Evolutionary conservation across 371 early-diverging fungal genomes (phyloP), one percentile per base, ranked within the genome.

Genomic region (Zychaea mexicana): DNA sequence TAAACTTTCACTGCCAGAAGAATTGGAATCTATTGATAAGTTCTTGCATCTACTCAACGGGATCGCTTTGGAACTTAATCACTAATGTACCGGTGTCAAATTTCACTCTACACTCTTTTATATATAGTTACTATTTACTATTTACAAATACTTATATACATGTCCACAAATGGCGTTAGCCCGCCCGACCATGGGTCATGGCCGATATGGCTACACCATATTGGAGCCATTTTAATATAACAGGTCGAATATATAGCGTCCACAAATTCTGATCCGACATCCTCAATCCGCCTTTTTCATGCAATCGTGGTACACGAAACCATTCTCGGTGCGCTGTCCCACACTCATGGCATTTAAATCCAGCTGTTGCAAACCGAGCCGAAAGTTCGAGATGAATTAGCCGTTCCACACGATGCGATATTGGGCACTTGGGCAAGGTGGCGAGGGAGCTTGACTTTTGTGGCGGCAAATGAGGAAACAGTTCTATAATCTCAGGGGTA

Each of bases 301-400:
- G 39, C 38, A 32, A 22, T 10, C 62, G 49, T 2, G 27, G 49
- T 2, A 78, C 63, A 5, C 62, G 52, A 60, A 83, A 77, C 85
- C 85, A 85, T 67, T 85, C 85, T 21, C 80, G 70, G 61, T 85
- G 85, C 19, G 57, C 62, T 0, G 68, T 69, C 2, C 74, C 76
- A 60, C 85, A 85, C 6, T 55, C 57, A 0, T 66, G 52, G 52
- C 85, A 85, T 9, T 72, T 74, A 22, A 73, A 71, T 3, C 63
- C 73, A 15, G 58, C 52, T 15, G 54, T 36, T 24, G 54, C 36
- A 31, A 65, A 77, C 24, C 64, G 30, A 22, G 66, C 62, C 45
- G 74, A 67, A 26, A 85, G 52, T 31, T 85, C 86, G n/a, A 84
- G 71, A 60, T 81, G 81, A n/a, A 85, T 82, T n/a, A 85, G 24